Conservation (phyloP, 2,329 filamentous ascomycete species). For the Botryosphaeria agaves region DNA sequence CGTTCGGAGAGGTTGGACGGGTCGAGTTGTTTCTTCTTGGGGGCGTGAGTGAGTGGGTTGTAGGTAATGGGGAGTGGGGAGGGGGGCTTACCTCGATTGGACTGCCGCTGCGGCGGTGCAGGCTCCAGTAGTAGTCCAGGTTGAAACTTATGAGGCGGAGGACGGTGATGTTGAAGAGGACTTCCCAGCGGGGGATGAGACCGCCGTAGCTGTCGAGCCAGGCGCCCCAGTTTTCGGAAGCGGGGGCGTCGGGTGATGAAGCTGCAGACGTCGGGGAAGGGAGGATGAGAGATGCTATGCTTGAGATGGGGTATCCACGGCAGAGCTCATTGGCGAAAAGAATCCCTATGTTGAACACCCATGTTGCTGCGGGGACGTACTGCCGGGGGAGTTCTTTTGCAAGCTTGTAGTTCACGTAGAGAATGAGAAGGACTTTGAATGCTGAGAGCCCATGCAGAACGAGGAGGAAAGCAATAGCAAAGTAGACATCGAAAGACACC, state of each 20-base stretch:
- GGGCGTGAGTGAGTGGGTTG: slow-evolving; percentile 38
- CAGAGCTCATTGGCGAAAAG: slow-evolving; percentile 83
- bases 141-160: slow-evolving; percentile 92
- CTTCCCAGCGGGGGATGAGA: slow-evolving; percentile 79
- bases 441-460: slow-evolving; percentile 74
- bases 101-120: slow-evolving; percentile 44
- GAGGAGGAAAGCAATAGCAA: slow-evolving; percentile 62
- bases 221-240: slow-evolving; percentile 36
- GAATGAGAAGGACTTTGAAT: slow-evolving; percentile 63
- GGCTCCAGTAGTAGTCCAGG: slow-evolving; percentile 88
- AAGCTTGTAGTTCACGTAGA: slow-evolving; percentile 68
- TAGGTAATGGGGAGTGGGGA: no score
- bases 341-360: slow-evolving; percentile 73
- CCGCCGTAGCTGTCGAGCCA: slow-evolving; percentile 69
- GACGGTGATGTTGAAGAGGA: slow-evolving; percentile 95
- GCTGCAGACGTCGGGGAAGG: slow-evolving; percentile 19
- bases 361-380: slow-evolving; percentile 60
- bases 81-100: slow-evolving; percentile 69
- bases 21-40: slow-evolving; percentile 96
- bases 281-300: slow-evolving; percentile 38
- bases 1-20: slow-evolving; percentile 71
- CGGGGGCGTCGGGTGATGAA: neutral
- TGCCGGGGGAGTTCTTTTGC: slow-evolving; percentile 52
- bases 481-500: slow-evolving; percentile 64
- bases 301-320: slow-evolving; percentile 56